These are phyloP conservation scores for Saccharomyces hybrid DNA, from an alignment of 1,139 yeast species.

Conservation along the genomic window DNA sequence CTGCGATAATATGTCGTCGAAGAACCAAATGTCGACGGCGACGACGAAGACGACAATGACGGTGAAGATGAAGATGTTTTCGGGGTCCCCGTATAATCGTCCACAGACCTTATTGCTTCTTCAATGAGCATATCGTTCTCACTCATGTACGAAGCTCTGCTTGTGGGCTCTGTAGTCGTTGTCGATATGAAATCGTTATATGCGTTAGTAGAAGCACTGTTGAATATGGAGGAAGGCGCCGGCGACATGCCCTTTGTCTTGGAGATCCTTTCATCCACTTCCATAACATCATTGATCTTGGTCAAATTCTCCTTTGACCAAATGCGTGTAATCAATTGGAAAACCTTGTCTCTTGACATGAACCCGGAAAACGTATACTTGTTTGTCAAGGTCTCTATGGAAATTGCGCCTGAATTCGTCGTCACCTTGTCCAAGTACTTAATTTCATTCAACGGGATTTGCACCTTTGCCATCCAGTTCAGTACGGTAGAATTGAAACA, in stretches of 20 bases:
- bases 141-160: conserved; percentile 15
- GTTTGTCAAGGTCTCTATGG: conserved; percentile 54
- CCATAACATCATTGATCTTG: neutral
- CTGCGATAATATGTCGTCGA: neutral
- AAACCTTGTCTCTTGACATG: conserved; percentile 70
- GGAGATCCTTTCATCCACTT: neutral
- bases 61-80: neutral
- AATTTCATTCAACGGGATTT: conserved; percentile 67
- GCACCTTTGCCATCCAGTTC: conserved; percentile 84
- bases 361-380: conserved; percentile 82
- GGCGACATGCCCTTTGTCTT: conserved; percentile 1
- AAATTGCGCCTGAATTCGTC: conserved; percentile 87
- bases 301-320: conserved; percentile 37
- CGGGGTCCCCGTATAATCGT: conserved; percentile 24
- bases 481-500: conserved; percentile 83
- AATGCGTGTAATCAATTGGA: conserved; percentile 53
- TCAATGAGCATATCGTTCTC: conserved; percentile 21
- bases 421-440: conserved; percentile 66
- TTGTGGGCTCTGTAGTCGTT: conserved; percentile 7
- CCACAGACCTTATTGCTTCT: conserved; percentile 36
- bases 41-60: neutral
- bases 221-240: neutral
- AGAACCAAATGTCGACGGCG: conserved; percentile 13
- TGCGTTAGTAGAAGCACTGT: conserved; percentile 1
- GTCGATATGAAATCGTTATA: conserved; percentile 7